phyloP scores from a whole-genome alignment of 495 filamentous ascomycete species.

The Podospora fimiseda region DNA sequence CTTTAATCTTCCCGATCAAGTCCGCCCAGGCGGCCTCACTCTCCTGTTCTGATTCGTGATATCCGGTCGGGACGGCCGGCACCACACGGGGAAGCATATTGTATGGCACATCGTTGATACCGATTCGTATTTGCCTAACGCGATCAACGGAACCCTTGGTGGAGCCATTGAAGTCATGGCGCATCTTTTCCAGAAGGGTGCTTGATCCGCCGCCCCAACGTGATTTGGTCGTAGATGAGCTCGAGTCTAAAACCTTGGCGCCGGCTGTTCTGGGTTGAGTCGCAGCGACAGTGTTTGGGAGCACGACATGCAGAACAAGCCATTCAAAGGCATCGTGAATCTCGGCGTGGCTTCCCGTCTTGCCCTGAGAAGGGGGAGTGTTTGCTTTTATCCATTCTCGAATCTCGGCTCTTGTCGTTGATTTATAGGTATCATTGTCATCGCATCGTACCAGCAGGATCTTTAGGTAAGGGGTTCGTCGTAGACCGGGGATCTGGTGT shows the following conservation, averaged over 20 bases:
- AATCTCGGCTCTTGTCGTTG: conserved; percentile 64
- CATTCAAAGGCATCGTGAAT: conserved; percentile 97
- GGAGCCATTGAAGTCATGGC: conserved; percentile 83
- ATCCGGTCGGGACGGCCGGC: conserved; percentile 50
- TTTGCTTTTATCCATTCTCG: conserved; percentile 87
- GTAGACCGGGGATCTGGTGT: conserved; percentile 91
- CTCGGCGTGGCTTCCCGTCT: conserved; percentile 44
- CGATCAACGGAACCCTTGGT: conserved; percentile 72
- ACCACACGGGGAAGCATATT: conserved; percentile 49
- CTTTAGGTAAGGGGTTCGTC: conserved; percentile 92
- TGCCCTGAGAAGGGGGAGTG: conserved; percentile 49
- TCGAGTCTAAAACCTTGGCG: conserved; percentile 30
- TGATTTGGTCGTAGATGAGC: conserved; percentile 36
- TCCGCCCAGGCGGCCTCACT: conserved; percentile 71
- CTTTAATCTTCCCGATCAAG: conserved; percentile 78
- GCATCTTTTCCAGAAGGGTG: conserved; percentile 83
- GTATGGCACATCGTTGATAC: conserved; percentile 55
- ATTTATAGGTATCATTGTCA: conserved; percentile 90
- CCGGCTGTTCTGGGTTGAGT: conserved; percentile 54
- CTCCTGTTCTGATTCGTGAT: conserved; percentile 60
- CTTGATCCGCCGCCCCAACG: conserved; percentile 74
- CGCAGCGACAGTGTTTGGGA: conserved; percentile 70
- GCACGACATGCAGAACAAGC: conserved; percentile 86
- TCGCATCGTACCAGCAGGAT: conserved; percentile 83
- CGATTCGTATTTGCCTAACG: conserved; percentile 77